Conservation (phyloP, 805 yeast species). For the Sungouiozyma intestinalis region DNA sequence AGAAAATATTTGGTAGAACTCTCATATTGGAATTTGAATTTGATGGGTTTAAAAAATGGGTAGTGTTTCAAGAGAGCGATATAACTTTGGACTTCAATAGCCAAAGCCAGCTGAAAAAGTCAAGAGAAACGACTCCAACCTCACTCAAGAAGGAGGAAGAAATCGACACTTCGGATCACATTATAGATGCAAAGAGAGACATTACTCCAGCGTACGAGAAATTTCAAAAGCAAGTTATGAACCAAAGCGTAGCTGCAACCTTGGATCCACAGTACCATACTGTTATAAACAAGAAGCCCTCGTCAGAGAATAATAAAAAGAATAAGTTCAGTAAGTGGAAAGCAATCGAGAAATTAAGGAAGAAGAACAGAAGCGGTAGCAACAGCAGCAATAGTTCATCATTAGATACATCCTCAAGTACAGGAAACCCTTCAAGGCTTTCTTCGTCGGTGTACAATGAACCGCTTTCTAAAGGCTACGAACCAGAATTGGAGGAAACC, state of each 20-base stretch:
- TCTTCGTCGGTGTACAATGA: slow-evolving; percentile 2
- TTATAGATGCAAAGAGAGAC: slow-evolving; percentile 4
- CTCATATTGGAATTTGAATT: slow-evolving; percentile 73
- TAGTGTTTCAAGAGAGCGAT: slow-evolving; percentile 60
- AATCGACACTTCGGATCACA: slow-evolving; percentile 4
- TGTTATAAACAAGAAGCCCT: slow-evolving; percentile 16
- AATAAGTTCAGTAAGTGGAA: slow-evolving; percentile 24
- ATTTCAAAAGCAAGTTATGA: slow-evolving; percentile 16
- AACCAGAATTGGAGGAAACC: no score
- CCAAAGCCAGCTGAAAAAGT: slow-evolving; percentile 6
- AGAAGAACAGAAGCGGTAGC: slow-evolving; percentile 13
- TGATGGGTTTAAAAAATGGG: slow-evolving; percentile 70
- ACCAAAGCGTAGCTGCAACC: slow-evolving; percentile 2
- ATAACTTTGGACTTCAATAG: slow-evolving; percentile 22
- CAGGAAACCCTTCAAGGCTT: background rate
- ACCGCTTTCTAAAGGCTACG: background rate
- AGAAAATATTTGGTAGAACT: slow-evolving; percentile 68
- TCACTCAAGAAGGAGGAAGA: slow-evolving; percentile 1
- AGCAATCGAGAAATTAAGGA: slow-evolving; percentile 19
- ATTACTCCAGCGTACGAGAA: slow-evolving; percentile 19
- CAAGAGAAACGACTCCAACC: background rate
- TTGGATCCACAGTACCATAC: slow-evolving; percentile 14
- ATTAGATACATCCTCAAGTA: background rate
- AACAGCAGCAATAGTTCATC: slow-evolving; percentile 8
- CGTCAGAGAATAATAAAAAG: slow-evolving; percentile 12